Evolutionary conservation across 176 grass and related monocot genomes (phyloP).

Genomic region (Oropetium thomaeum): DNA sequence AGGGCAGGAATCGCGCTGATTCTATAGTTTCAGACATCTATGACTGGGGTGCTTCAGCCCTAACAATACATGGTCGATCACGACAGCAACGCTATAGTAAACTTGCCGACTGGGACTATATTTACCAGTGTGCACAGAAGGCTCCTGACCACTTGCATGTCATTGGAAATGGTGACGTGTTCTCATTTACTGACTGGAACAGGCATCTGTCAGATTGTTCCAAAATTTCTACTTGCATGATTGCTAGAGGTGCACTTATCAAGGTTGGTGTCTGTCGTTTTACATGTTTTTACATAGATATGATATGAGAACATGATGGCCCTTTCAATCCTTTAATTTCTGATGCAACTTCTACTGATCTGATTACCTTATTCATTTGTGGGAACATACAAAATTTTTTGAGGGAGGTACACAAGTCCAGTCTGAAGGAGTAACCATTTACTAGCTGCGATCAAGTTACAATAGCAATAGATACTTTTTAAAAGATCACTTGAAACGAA

Average conservation of each 20-base stretch:
- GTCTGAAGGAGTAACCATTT: neutral
- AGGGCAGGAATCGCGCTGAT: constrained; percentile 92
- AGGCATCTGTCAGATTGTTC: constrained; percentile 51
- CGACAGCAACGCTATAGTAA: constrained; percentile 97
- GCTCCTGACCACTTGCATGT: constrained; percentile 72
- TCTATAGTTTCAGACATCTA: constrained; percentile 78
- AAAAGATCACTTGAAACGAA: neutral
- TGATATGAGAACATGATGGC: neutral
- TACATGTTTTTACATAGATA: neutral
- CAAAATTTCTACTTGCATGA: constrained; percentile 72
- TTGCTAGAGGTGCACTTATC: constrained; percentile 83
- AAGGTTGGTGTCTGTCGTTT: constrained; percentile 52
- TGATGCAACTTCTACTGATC: neutral
- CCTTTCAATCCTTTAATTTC: constrained; percentile 1
- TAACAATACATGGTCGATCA: constrained; percentile 92
- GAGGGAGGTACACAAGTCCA: neutral
- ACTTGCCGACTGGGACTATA: constrained; percentile 93
- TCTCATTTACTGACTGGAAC: constrained; percentile 84
- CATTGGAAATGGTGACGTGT: constrained; percentile 92
- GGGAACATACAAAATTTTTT: neutral
- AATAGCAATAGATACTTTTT: neutral
- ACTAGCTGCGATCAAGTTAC: neutral
- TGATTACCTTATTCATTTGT: neutral
- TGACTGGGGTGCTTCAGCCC: constrained; percentile 69
- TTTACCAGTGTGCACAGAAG: constrained; percentile 79